These are phyloP conservation scores for Aurifilum marmelostoma DNA, from an alignment of 2,329 filamentous ascomycete species.

Conservation along the genomic window DNA sequence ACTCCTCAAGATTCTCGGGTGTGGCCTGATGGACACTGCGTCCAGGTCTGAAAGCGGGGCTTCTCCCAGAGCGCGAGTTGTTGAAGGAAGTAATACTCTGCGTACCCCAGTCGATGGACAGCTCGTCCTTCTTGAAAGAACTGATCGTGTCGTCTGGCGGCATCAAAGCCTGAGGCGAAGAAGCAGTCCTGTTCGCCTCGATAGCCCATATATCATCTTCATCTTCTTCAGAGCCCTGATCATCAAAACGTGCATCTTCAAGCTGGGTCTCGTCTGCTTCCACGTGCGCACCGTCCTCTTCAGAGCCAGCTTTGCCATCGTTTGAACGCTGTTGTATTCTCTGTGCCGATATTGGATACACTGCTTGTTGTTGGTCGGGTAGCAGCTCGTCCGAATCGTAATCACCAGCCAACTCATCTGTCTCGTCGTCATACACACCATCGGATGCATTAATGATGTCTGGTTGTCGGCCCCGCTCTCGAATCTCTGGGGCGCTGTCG, in stretches of 20 bases:
- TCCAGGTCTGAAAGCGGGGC: slow-evolving; percentile 12
- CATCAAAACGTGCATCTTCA: slow-evolving; percentile 25
- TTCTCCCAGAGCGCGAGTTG: slow-evolving; percentile 13
- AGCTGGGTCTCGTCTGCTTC: slow-evolving; percentile 22
- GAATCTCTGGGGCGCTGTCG: not conserved
- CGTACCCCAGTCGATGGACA: slow-evolving; percentile 32
- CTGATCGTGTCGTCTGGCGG: slow-evolving; percentile 30
- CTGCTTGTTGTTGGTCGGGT: slow-evolving; percentile 29
- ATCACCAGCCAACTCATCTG: slow-evolving; percentile 29
- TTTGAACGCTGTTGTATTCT: slow-evolving; percentile 1
- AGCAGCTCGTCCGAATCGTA: slow-evolving; percentile 29
- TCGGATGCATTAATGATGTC: slow-evolving; percentile 28
- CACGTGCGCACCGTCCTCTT: slow-evolving; percentile 10
- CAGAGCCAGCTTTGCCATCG: not conserved
- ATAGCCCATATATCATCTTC: slow-evolving; percentile 60
- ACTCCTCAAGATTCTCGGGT: slow-evolving; percentile 24
- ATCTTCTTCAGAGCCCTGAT: slow-evolving; percentile 44
- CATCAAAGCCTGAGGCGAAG: slow-evolving; percentile 31
- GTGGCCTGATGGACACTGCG: slow-evolving; percentile 14
- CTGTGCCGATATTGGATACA: slow-evolving; percentile 24
- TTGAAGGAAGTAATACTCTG: slow-evolving; percentile 23
- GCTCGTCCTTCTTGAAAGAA: slow-evolving; percentile 37
- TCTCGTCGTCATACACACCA: slow-evolving; percentile 30
- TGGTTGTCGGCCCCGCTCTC: not conserved
- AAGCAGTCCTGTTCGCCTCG: slow-evolving; percentile 55